A percentile compares a stretch with the other conserved stretches of the same genome.
phyloP scores from a whole-genome alignment of 2,329 filamentous ascomycete genomes.

The Podosphaera xanthii region DNA sequence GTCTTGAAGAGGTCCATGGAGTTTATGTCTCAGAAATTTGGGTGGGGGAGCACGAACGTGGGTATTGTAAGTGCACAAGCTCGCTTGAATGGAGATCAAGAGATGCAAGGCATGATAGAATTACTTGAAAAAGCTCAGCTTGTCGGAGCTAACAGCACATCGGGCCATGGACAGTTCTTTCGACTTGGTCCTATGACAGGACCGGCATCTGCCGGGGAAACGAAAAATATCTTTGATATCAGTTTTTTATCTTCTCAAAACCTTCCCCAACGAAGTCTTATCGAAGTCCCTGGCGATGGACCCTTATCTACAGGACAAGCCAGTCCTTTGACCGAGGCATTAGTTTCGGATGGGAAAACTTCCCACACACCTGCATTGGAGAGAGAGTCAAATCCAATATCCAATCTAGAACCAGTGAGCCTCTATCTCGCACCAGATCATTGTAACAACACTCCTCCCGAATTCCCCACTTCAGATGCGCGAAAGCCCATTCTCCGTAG shows the following conservation, averaged over 20 bases:
- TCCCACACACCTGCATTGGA: slow-evolving; percentile 7
- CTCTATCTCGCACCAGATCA: slow-evolving; percentile 32
- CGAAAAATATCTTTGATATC: slow-evolving; percentile 66
- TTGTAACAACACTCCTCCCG: slow-evolving; percentile 28
- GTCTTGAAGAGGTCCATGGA: slow-evolving; percentile 83
- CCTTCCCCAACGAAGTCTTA: slow-evolving; percentile 26
- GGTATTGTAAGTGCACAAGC: slow-evolving; percentile 68
- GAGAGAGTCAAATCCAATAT: slow-evolving; percentile 7
- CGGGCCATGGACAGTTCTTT: slow-evolving; percentile 22
- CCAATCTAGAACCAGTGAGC: slow-evolving; percentile 20
- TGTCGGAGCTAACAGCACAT: slow-evolving; percentile 42
- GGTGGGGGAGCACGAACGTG: slow-evolving; percentile 48
- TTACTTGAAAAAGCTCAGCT: slow-evolving; percentile 63
- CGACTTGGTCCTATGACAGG: slow-evolving; percentile 51
- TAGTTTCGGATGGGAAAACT: neutral
- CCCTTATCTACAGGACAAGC: neutral
- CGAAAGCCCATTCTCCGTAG: slow-evolving; percentile 53
- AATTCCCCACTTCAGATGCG: slow-evolving; percentile 30
- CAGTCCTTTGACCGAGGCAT: neutral
- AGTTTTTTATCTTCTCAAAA: slow-evolving; percentile 40
- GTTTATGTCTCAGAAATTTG: slow-evolving; percentile 73
- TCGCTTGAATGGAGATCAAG: slow-evolving; percentile 57
- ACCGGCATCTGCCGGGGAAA: slow-evolving; percentile 44
- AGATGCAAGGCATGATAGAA: slow-evolving; percentile 79
- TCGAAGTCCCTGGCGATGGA: slow-evolving; percentile 9